phyloP scores from a whole-genome alignment of 352 stramenopile genomes.

The Pythium guiyangense region DNA sequence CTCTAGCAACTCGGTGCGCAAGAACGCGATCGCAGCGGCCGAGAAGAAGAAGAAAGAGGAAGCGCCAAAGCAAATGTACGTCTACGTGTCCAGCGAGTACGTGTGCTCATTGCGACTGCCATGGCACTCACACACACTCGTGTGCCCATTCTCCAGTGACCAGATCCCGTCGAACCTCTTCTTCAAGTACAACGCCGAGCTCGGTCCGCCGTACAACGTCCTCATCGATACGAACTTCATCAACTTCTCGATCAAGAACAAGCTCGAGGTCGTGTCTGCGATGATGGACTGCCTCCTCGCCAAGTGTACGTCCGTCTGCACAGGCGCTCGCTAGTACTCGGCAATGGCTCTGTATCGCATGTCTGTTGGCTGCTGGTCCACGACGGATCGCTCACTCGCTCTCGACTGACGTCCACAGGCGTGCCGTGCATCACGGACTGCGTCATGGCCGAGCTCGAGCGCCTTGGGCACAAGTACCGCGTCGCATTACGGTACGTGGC shows the following conservation, averaged over 20 bases:
- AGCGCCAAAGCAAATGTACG: constrained; percentile 92
- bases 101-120: neutral
- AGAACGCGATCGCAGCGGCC: constrained; percentile 64
- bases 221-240: constrained; percentile 99
- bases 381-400: neutral
- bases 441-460: constrained; percentile 99
- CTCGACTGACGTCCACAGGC: constrained; percentile 20
- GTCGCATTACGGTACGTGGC: constrained; percentile 61
- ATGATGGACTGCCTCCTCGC: constrained; percentile 99
- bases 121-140: neutral
- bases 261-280: constrained; percentile 97
- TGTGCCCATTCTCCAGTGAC: constrained; percentile 49
- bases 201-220: constrained; percentile 98
- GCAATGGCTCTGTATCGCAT: neutral
- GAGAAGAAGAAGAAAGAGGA: constrained; percentile 90
- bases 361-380: neutral
- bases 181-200: constrained; percentile 99
- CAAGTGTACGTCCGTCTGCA: constrained; percentile 84
- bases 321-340: neutral
- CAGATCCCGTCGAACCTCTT: constrained; percentile 98
- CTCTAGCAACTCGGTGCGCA: constrained; percentile 72
- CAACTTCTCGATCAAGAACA: constrained; percentile 99
- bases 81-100: neutral
- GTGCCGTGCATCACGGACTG: constrained; percentile 98
- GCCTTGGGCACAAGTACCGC: constrained; percentile 98